Conservation (phyloP, 2,329 filamentous ascomycete genomes). For the Lachnellula cervina region DNA sequence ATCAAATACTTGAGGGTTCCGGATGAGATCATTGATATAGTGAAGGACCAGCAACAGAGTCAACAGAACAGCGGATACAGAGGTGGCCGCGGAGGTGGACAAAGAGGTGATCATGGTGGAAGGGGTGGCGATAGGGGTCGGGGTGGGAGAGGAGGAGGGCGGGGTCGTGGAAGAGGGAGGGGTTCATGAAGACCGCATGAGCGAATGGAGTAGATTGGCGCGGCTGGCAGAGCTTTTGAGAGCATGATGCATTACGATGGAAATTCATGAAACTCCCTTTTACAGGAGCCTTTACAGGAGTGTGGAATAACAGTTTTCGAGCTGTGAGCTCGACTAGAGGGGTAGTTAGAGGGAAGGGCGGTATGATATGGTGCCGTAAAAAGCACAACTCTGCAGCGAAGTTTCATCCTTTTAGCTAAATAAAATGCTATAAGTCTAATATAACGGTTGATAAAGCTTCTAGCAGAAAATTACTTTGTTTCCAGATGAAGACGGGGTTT, state of each 20-base stretch:
- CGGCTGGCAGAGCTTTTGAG: background rate
- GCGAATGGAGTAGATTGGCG: background rate
- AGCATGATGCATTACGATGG: background rate
- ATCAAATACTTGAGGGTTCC: conserved; percentile 98
- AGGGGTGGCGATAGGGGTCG: conserved; percentile 41
- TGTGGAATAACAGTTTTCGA: background rate
- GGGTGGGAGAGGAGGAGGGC: conserved; percentile 29
- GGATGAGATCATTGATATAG: conserved; percentile 91
- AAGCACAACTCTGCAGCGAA: background rate
- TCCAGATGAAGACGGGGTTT: too few relatives aligned
- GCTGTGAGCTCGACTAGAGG: background rate
- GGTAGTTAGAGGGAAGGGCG: background rate
- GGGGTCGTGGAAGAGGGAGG: conserved; percentile 26
- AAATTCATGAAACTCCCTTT: background rate
- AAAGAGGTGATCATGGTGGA: conserved; percentile 52
- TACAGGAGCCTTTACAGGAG: background rate
- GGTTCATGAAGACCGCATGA: conserved; percentile 14
- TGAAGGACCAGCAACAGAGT: conserved; percentile 73
- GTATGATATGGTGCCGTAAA: background rate
- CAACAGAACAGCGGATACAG: conserved; percentile 45
- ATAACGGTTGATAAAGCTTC: background rate
- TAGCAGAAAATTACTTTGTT: too few relatives aligned
- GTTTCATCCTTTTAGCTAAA: background rate
- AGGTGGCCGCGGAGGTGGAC: conserved; percentile 58
- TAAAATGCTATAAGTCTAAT: background rate